Evolutionary conservation across 1,139 yeast species (phyloP), one percentile per base, ranked within the genome.

Genomic region (Spathaspora sp.): DNA sequence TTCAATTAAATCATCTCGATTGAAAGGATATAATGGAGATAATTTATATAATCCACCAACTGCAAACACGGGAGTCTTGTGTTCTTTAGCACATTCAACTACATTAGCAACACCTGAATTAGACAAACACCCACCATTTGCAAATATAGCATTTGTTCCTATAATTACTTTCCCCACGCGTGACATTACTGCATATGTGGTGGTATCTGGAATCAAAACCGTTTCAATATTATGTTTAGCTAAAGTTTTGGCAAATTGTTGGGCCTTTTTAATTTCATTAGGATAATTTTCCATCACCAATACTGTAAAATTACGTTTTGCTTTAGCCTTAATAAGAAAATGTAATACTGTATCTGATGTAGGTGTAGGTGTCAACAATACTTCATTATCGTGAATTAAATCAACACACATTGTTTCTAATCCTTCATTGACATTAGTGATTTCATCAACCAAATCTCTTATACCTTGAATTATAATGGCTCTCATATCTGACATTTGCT

Each of bases 121-220:
- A 2, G 96, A 82, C 48, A 90, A 80, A 54, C 97, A 86, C 8
- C 99, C 98, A 48, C 99, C 99, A 61, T 95, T 93, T 46, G 96
- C 96, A 63, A 89, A 86, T 7, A 95, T 97, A 0, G 96, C 83
- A 54, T 89, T 81, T 1, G 98, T 85, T 18, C 98, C 97, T 51
- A 95, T 81, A 51, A 93, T 82, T 24, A 95, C 99, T 64, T 95
- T 95, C 42, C 98, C 97, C 2, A 95, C 99, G 53, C 97, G 76
- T 42, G 97, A 87, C 99, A 95, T 95, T 43, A 95, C 88, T 0
- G 99, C 98, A 65, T 86, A 89, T 0, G 86, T 90, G 24, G 96
- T 86, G 3, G 95, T 80, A 61, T 95, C 99, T 0, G 99, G 98
- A 42, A 95, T 88, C 46, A 95, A 79, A 2, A 90, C 87, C 1